Evolutionary conservation across 1,284 basidiomycete genomes (phyloP).

Genomic region (Cutaneotrichosporon curvatum): DNA sequence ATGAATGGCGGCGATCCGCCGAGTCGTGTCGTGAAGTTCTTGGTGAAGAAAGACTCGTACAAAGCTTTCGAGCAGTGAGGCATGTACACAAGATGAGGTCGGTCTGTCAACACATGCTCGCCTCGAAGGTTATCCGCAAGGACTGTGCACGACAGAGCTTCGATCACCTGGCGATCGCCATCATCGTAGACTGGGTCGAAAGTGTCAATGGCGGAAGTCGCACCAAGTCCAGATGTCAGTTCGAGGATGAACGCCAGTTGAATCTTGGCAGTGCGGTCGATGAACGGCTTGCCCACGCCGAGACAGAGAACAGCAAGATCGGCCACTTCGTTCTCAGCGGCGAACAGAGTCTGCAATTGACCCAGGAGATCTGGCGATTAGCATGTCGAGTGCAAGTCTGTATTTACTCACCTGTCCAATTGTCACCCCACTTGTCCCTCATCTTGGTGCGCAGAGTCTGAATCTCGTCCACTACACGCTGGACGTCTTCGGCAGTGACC

Average conservation of each 20-base stretch:
- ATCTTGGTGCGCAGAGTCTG: conserved; percentile 33
- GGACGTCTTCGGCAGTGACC: conserved; percentile 14
- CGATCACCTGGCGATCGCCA: conserved; percentile 24
- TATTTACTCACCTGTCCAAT: conserved; percentile 30
- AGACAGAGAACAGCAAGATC: conserved; percentile 28
- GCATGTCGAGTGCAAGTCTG: too few species aligned
- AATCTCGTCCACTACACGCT: conserved; percentile 17
- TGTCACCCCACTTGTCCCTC: conserved; percentile 31
- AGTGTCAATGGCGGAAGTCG: conserved; percentile 15
- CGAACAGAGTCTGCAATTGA: not conserved
- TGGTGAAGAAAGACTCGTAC: conserved; percentile 32
- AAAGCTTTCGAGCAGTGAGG: conserved; percentile 39
- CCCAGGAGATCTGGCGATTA: conserved; percentile 3
- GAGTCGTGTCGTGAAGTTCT: conserved; percentile 25
- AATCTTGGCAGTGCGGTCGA: conserved; percentile 40
- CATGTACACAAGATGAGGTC: conserved; percentile 33
- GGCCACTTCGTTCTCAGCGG: not conserved
- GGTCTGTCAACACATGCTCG: conserved; percentile 16
- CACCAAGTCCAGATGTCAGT: conserved; percentile 10
- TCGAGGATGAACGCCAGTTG: conserved; percentile 33
- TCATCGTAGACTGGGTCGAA: conserved; percentile 40
- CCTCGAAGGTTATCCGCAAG: conserved; percentile 33
- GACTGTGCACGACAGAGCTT: conserved; percentile 15
- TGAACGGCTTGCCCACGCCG: conserved; percentile 33
- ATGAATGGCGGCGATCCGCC: conserved; percentile 13